A percentile compares a stretch with the other conserved stretches of the same genome.
phyloP scores from a whole-genome alignment of 2,329 filamentous ascomycete genomes.

The Curvularia sp. region DNA sequence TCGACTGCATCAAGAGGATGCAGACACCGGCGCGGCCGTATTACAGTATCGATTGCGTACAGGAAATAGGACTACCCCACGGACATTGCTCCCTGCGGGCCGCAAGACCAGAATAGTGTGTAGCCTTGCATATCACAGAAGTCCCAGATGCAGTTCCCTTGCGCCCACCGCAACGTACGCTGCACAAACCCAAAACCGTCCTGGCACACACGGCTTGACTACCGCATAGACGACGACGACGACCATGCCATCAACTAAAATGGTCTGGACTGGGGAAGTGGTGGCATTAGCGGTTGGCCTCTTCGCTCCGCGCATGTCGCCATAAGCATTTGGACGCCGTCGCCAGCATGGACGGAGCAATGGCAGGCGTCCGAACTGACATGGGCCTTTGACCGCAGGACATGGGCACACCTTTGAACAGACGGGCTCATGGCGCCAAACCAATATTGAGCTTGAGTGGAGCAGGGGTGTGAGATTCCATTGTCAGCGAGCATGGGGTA shows the following conservation, averaged over 20 bases:
- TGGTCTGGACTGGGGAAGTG: constrained; percentile 17
- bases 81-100: constrained; percentile 8
- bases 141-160: not conserved
- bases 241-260: constrained; percentile 24
- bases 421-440: constrained; percentile 14
- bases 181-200: constrained; percentile 6
- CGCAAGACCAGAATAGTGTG: constrained; percentile 26
- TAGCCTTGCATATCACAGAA: constrained; percentile 18
- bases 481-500: constrained; percentile 28
- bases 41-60: constrained; percentile 36
- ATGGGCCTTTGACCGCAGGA: constrained; percentile 8
- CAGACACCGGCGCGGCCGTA: constrained; percentile 9
- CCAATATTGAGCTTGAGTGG: constrained; percentile 15
- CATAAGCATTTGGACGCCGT: constrained; percentile 6
- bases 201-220: constrained; percentile 6
- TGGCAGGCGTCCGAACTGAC: constrained; percentile 6
- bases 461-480: constrained; percentile 37
- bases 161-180: constrained; percentile 4
- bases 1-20: constrained; percentile 1
- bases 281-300: constrained; percentile 12
- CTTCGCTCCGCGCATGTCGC: constrained; percentile 28
- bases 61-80: constrained; percentile 23
- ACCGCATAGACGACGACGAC: constrained; percentile 6
- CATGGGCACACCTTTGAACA: not conserved
- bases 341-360: not conserved